Conservation (phyloP, 768 basidiomycete species). For the Hericium coralloides region DNA sequence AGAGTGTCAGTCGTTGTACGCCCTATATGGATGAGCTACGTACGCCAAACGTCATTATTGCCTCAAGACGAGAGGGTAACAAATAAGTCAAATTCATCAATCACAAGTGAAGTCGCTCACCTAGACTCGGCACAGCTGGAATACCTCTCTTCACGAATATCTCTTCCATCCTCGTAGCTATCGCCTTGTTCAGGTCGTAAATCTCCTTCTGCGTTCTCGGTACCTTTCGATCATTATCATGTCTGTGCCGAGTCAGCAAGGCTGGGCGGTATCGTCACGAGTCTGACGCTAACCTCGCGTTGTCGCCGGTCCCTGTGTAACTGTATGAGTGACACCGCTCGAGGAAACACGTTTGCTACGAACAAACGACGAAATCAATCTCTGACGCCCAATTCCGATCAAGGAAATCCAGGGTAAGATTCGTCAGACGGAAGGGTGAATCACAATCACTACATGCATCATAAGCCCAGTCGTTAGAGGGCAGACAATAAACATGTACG, state of each 20-base stretch:
- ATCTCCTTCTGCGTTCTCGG: conserved; percentile 81
- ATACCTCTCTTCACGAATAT: conserved; percentile 65
- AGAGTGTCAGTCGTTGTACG: conserved; percentile 4
- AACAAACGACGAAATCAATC: conserved; percentile 87
- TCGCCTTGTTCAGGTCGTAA: conserved; percentile 56
- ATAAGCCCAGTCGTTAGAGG: too few species aligned
- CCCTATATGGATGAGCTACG: conserved; percentile 21
- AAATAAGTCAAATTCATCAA: background rate
- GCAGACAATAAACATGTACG: conserved; percentile 13
- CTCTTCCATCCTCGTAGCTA: conserved; percentile 62
- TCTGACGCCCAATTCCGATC: conserved; percentile 73
- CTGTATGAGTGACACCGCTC: background rate
- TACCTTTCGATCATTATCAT: conserved; percentile 75
- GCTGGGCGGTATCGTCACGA: background rate
- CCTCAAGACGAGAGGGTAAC: conserved; percentile 32
- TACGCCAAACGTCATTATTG: conserved; percentile 90
- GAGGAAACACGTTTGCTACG: conserved; percentile 16
- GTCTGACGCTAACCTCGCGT: conserved; percentile 40
- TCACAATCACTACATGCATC: conserved; percentile 56
- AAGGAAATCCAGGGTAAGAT: conserved; percentile 74
- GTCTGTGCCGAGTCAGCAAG: conserved; percentile 28
- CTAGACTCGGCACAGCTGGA: conserved; percentile 74
- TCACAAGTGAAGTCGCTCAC: conserved; percentile 27
- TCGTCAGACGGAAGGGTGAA: conserved; percentile 68
- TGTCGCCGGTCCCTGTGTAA: conserved; percentile 65